Evolutionary conservation across 192 early-diverging fungal species (phyloP).

Genomic region (Obelidium mucronatum): DNA sequence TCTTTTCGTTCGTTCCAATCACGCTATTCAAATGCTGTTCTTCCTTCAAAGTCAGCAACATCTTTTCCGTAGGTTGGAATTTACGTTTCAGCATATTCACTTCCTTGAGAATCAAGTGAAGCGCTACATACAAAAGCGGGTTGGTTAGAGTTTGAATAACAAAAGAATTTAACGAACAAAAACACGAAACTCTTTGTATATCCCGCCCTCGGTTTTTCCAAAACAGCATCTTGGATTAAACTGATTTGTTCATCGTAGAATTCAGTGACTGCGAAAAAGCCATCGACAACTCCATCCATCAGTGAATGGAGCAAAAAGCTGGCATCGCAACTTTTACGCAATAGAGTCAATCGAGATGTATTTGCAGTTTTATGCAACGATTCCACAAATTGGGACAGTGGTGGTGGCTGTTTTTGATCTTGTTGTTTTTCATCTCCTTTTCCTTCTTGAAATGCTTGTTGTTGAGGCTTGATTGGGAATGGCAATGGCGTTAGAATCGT

Average conservation of each 20-base stretch:
- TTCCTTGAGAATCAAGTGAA: constrained; percentile 57
- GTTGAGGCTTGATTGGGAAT: no score
- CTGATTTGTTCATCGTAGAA: constrained; percentile 18
- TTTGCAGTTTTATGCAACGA: not conserved
- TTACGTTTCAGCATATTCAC: constrained; percentile 51
- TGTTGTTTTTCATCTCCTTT: no score
- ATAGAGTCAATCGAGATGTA: not conserved
- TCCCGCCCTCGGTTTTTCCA: not conserved
- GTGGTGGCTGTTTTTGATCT: no score
- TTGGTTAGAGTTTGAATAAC: no score
- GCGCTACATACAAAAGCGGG: not conserved
- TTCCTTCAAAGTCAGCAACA: constrained; percentile 47
- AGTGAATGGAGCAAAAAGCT: constrained; percentile 24
- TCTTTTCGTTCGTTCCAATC: not conserved
- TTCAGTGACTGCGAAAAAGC: constrained; percentile 17
- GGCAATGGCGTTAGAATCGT: no score
- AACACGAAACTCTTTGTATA: constrained; percentile 15
- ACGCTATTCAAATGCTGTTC: no score
- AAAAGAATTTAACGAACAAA: not conserved
- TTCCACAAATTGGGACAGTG: not conserved
- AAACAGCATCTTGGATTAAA: constrained; percentile 1
- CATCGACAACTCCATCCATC: constrained; percentile 30
- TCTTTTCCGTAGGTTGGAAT: constrained; percentile 52
- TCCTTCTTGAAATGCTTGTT: no score
- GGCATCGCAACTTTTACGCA: not conserved